Conservation (phyloP, 2,329 filamentous ascomycete species). For the Neoarthrinium moseri region DNA sequence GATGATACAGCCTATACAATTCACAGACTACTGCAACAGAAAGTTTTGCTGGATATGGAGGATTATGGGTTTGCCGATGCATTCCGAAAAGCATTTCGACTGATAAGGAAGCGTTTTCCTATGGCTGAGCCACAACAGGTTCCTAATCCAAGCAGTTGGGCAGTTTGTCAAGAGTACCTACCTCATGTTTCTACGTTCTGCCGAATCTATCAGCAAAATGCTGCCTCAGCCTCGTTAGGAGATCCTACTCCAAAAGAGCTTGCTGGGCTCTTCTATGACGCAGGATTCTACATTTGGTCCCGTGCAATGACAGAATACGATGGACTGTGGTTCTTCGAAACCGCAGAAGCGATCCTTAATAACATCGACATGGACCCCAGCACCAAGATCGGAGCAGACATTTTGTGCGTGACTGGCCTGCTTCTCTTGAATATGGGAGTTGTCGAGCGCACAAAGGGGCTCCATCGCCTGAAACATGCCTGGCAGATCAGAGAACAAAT, state of each 20-base stretch:
- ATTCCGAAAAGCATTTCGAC: conserved; percentile 13
- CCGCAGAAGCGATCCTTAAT: conserved; percentile 15
- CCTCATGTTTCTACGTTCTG: conserved; percentile 15
- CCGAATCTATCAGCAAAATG: conserved; percentile 5
- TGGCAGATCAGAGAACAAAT: conserved; percentile 11
- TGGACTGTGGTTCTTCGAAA: conserved; percentile 11
- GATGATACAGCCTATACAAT: conserved; percentile 14
- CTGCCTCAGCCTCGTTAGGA: background rate
- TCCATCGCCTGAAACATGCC: conserved; percentile 9
- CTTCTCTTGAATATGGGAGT: background rate
- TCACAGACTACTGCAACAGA: conserved; percentile 17
- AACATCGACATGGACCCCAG: conserved; percentile 1
- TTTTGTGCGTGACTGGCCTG: conserved; percentile 17
- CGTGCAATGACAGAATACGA: conserved; percentile 9
- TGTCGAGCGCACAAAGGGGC: background rate
- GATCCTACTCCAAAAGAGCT: conserved; percentile 9
- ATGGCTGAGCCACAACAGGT: conserved; percentile 7
- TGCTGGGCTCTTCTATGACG: conserved; percentile 16
- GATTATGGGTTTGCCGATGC: conserved; percentile 14
- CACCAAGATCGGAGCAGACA: conserved; percentile 14
- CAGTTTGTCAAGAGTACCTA: conserved; percentile 14
- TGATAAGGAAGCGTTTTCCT: conserved; percentile 14
- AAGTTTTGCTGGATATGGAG: conserved; percentile 17
- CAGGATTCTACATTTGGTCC: conserved; percentile 16
- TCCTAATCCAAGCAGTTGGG: conserved; percentile 8